A percentile compares a stretch with the other conserved stretches of the same genome.
Evolutionary conservation across 1,284 basidiomycete species (phyloP).

Genomic region (Nidula niveotomentosa): DNA sequence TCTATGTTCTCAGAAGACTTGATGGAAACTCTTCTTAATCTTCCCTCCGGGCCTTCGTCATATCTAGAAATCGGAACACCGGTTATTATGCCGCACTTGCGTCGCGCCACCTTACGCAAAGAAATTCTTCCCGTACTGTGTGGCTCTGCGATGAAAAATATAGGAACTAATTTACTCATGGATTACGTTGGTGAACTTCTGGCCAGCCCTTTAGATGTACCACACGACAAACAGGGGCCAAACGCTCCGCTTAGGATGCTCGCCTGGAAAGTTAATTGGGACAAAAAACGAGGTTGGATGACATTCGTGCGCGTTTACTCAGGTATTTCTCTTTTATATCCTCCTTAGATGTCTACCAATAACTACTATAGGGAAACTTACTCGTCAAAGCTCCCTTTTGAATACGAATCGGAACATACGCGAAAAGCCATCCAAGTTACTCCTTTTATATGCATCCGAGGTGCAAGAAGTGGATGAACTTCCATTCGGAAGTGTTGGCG

Average conservation of each 20-base stretch:
- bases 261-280: slow-evolving; percentile 91
- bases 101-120: slow-evolving; percentile 64
- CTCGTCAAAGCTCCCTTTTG: slow-evolving; percentile 59
- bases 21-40: slow-evolving; percentile 65
- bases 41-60: slow-evolving; percentile 57
- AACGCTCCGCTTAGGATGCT: slow-evolving; percentile 62
- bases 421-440: slow-evolving; percentile 77
- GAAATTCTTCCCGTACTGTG: slow-evolving; percentile 80
- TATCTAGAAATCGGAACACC: slow-evolving; percentile 58
- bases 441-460: slow-evolving; percentile 80
- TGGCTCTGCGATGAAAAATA: slow-evolving; percentile 79
- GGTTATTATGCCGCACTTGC: slow-evolving; percentile 62
- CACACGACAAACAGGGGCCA: slow-evolving; percentile 36
- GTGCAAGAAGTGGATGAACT: slow-evolving; percentile 81
- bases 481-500: slow-evolving; percentile 83
- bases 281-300: slow-evolving; percentile 85
- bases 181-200: slow-evolving; percentile 81
- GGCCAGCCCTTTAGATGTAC: slow-evolving; percentile 75
- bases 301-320: slow-evolving; percentile 90
- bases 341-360: slow-evolving; percentile 4
- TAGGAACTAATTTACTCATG: slow-evolving; percentile 81
- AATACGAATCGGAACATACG: slow-evolving; percentile 71
- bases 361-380: slow-evolving; percentile 58
- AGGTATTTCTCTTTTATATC: slow-evolving; percentile 38
- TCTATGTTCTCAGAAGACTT: slow-evolving; percentile 80